These are phyloP conservation scores for Thymus mandschuricus DNA, from an alignment of 257 asterid genomes.

Conservation along the genomic window DNA sequence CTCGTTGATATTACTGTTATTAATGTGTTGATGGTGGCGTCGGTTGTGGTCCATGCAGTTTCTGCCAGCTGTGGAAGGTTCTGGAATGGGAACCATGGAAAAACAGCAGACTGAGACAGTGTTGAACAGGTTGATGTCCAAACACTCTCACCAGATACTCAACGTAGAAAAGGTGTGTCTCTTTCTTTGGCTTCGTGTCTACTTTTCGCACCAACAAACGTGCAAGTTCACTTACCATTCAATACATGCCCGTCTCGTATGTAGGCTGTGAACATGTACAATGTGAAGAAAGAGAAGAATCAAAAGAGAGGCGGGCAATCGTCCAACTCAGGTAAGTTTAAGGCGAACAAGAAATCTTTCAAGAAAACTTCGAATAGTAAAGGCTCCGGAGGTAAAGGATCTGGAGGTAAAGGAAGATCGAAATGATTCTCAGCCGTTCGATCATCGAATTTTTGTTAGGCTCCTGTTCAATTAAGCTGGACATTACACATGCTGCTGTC, in stretches of 20 bases:
- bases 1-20: neutral
- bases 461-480: slow-evolving; percentile 11
- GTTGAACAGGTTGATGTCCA: slow-evolving; percentile 71
- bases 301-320: slow-evolving; percentile 52
- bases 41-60: slow-evolving; percentile 48
- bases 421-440: slow-evolving; percentile 38
- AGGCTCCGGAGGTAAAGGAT: slow-evolving; percentile 46
- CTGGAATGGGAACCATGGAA: slow-evolving; percentile 89
- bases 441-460: slow-evolving; percentile 12
- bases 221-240: neutral
- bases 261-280: slow-evolving; percentile 95
- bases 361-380: slow-evolving; percentile 59
- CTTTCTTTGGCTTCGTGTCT: neutral
- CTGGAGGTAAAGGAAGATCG: slow-evolving; percentile 55
- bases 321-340: slow-evolving; percentile 56
- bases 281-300: slow-evolving; percentile 76
- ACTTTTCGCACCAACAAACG: neutral
- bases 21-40: neutral
- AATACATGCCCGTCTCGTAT: slow-evolving; percentile 26
- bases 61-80: slow-evolving; percentile 88
- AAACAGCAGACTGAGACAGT: slow-evolving; percentile 85
- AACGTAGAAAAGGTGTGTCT: slow-evolving; percentile 75
- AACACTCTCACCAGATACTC: slow-evolving; percentile 83
- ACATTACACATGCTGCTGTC: slow-evolving; percentile 8
- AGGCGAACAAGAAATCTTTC: slow-evolving; percentile 59